Conservation (phyloP, 1,139 yeast species). For the Magnusiomyces suaveolens region DNA sequence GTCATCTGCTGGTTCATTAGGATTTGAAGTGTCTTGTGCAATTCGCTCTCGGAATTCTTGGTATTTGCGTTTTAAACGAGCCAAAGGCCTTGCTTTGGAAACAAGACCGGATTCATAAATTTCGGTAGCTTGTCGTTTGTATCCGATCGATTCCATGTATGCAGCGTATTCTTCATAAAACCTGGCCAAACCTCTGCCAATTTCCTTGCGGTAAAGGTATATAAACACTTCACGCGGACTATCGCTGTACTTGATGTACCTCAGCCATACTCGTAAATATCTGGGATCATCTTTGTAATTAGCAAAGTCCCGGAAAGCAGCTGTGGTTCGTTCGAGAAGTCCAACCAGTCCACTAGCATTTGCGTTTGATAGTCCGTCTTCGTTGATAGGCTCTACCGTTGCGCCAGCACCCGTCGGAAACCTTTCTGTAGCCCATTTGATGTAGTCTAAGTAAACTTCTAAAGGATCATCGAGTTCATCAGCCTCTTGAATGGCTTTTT, state of each 20-base stretch:
- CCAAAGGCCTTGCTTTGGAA: conserved; percentile 53
- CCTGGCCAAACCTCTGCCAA: conserved; percentile 57
- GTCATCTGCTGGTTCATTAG: conserved; percentile 30
- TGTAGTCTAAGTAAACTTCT: conserved; percentile 59
- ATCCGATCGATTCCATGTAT: conserved; percentile 46
- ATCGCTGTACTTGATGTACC: conserved; percentile 59
- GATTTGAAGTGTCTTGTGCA: conserved; percentile 23
- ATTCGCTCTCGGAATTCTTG: conserved; percentile 40
- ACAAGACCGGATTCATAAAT: conserved; percentile 56
- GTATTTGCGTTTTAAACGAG: conserved; percentile 44
- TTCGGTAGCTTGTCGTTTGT: conserved; percentile 50
- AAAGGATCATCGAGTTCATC: conserved; percentile 76
- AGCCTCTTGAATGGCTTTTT: conserved; percentile 35
- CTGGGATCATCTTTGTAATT: conserved; percentile 76
- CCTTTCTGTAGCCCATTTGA: conserved; percentile 58
- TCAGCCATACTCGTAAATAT: conserved; percentile 72
- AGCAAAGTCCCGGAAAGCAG: conserved; percentile 52
- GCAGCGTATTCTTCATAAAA: conserved; percentile 78
- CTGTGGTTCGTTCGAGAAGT: conserved; percentile 63
- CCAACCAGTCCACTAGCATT: conserved; percentile 59
- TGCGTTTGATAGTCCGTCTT: not conserved
- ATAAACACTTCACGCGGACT: conserved; percentile 64
- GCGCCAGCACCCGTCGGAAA: conserved; percentile 60
- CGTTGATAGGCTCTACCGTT: not conserved
- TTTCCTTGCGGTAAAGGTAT: conserved; percentile 62